These are phyloP conservation scores for Alternaria alternata DNA, from an alignment of 2,329 filamentous ascomycete species.

Conservation along the genomic window DNA sequence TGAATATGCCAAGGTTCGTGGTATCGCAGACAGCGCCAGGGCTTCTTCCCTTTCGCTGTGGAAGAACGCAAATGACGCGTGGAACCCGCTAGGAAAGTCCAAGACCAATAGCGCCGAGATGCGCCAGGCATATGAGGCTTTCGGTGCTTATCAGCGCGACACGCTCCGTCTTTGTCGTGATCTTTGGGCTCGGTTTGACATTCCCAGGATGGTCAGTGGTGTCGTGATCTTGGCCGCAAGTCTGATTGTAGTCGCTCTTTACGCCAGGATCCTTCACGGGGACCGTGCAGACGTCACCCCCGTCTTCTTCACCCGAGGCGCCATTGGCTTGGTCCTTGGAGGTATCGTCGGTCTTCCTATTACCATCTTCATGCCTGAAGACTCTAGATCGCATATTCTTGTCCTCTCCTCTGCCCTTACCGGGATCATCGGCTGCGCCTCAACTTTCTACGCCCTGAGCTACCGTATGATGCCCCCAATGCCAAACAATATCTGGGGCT, in stretches of 20 bases:
- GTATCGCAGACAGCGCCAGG: conserved; percentile 68
- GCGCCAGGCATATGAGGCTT: conserved; percentile 63
- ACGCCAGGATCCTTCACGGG: conserved; percentile 67
- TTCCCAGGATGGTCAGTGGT: conserved; percentile 83
- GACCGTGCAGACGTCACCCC: conserved; percentile 64
- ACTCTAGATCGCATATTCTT: conserved; percentile 50
- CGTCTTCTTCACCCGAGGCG: conserved; percentile 60
- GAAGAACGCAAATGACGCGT: conserved; percentile 65
- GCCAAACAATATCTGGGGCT: conserved; percentile 86
- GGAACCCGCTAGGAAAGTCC: conserved; percentile 53
- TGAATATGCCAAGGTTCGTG: conserved; percentile 78
- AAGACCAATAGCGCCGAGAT: conserved; percentile 50
- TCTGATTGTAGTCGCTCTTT: conserved; percentile 74
- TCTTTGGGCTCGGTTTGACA: conserved; percentile 92
- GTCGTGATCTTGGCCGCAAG: conserved; percentile 74
- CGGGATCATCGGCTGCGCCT: conserved; percentile 51
- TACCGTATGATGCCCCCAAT: conserved; percentile 61
- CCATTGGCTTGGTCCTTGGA: conserved; percentile 59
- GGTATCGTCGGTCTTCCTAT: conserved; percentile 52
- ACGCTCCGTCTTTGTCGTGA: conserved; percentile 81
- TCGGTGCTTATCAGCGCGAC: conserved; percentile 76
- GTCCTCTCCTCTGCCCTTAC: conserved; percentile 53
- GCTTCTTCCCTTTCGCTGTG: conserved; percentile 67
- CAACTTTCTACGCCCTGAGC: conserved; percentile 53
- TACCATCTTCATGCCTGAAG: conserved; percentile 54